Evolutionary conservation across 306 rosid species (phyloP).

Genomic region (Prunus dulcis): DNA sequence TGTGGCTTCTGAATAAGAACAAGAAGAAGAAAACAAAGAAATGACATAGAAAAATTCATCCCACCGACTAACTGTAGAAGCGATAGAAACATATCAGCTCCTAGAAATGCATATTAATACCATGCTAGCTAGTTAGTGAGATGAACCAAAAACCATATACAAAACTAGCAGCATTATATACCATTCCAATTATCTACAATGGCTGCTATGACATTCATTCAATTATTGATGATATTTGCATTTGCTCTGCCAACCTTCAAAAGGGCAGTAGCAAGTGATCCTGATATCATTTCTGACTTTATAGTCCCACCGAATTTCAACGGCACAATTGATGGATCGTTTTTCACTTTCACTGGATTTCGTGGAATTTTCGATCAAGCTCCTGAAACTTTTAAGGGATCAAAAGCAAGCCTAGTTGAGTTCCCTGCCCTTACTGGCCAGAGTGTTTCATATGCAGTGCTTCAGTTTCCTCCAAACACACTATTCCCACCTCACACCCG

Average conservation of each 20-base stretch:
- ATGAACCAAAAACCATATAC: not conserved
- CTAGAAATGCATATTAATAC: not conserved
- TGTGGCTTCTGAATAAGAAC: not conserved
- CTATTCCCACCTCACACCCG: slow-evolving; percentile 34
- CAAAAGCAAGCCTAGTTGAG: slow-evolving; percentile 12
- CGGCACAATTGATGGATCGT: not conserved
- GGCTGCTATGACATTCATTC: not conserved
- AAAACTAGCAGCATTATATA: not conserved
- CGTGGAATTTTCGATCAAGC: not conserved
- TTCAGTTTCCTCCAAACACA: slow-evolving; percentile 12
- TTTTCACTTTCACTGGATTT: slow-evolving; percentile 20
- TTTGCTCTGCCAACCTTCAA: not conserved
- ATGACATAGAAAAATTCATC: not conserved
- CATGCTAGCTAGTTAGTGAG: not conserved
- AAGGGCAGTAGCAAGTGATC: slow-evolving; percentile 8
- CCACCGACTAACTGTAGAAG: not conserved
- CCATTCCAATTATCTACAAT: not conserved
- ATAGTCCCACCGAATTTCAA: slow-evolving; percentile 2
- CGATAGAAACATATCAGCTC: not conserved
- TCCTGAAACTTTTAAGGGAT: not conserved
- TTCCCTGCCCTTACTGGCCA: slow-evolving; percentile 25
- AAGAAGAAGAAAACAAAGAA: not conserved
- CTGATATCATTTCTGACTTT: slow-evolving; percentile 13
- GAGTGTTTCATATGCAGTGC: slow-evolving; percentile 13
- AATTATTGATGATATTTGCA: not conserved